Evolutionary conservation across 768 basidiomycete genomes (phyloP), one percentile per base, ranked within the genome.

Genomic region (Collybia sp.): DNA sequence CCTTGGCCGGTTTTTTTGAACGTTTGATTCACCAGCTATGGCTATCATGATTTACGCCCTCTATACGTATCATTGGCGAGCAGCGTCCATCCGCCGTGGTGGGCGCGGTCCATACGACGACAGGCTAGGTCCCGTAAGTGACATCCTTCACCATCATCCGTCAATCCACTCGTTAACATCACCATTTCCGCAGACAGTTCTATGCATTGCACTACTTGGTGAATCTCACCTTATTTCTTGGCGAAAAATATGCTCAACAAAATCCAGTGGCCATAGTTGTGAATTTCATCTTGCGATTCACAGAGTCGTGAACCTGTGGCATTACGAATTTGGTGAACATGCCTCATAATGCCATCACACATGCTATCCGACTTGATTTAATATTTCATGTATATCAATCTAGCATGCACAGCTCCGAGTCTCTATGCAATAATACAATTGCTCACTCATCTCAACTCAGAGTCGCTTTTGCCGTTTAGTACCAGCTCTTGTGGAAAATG

Each of bases 51-150:
- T 90, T 9, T 99, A 99, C 64, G 95, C 96, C 2, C 68, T 99
- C 12, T 86, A 87, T 55, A 92, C 93, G 35, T 99, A 93, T 62
- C 95, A 98, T 62, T 95, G 93, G 91, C 82, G 96, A 52, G 96
- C 95, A 6, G 80, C 82, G 19, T 88, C 93, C 18, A 99, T 99
- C 59, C 83, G 94, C 42, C 74, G 81, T 31, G 90, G 95, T 40
- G 92, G 93, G 9, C 79, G 89, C 47, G 94, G 93, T 6, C 94
- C 95, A 6, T 98, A 98, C 63, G 96, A 99, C 58, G 96, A 99
- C 66, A 79, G 96, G 45, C 64, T 96, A 42, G 95, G 94, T 30
- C 94, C 94, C 31, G 93, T 96, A 60, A 67, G 93, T 83, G 34
- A 40, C 43, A 41, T 53, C 47, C 13, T 19, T 34, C 10, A 12